Conservation (phyloP, 2,329 filamentous ascomycete species). For the Pleurostoma richardsiae region DNA sequence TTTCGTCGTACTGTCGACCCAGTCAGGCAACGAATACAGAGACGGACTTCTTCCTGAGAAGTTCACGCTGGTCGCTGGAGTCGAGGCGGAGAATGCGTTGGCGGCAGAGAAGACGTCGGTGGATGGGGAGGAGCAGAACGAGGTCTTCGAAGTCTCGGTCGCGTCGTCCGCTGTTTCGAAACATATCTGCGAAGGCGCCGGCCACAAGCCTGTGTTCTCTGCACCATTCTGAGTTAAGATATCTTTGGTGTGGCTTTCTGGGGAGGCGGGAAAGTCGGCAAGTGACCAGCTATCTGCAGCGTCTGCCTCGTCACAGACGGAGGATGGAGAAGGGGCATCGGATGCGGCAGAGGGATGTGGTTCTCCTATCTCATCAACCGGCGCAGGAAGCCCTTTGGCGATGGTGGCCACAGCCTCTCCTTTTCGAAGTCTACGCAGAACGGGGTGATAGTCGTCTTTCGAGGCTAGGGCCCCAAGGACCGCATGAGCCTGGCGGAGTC, state of each 20-base stretch:
- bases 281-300: too few relatives aligned
- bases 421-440: slow-evolving; percentile 10
- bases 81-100: not conserved
- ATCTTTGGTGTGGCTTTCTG: too few relatives aligned
- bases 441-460: slow-evolving; percentile 12
- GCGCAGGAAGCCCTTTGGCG: not conserved
- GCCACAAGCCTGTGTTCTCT: too few relatives aligned
- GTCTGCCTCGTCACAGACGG: too few relatives aligned
- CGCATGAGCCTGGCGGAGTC: slow-evolving; percentile 14
- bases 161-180: not conserved
- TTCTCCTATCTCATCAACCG: not conserved
- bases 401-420: slow-evolving; percentile 10
- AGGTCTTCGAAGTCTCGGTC: not conserved
- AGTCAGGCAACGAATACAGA: too few relatives aligned
- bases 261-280: too few relatives aligned
- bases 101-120: not conserved
- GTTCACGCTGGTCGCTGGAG: not conserved
- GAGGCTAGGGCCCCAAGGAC: slow-evolving; percentile 12
- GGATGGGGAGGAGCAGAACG: not conserved
- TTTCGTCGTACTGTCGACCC: not conserved
- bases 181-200: too few relatives aligned
- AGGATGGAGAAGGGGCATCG: too few relatives aligned
- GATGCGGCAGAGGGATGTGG: too few relatives aligned
- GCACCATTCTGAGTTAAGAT: too few relatives aligned
- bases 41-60: not conserved